Evolutionary conservation across 2,329 filamentous ascomycete species (phyloP).

Genomic region (Cladosporium cucumerinum): DNA sequence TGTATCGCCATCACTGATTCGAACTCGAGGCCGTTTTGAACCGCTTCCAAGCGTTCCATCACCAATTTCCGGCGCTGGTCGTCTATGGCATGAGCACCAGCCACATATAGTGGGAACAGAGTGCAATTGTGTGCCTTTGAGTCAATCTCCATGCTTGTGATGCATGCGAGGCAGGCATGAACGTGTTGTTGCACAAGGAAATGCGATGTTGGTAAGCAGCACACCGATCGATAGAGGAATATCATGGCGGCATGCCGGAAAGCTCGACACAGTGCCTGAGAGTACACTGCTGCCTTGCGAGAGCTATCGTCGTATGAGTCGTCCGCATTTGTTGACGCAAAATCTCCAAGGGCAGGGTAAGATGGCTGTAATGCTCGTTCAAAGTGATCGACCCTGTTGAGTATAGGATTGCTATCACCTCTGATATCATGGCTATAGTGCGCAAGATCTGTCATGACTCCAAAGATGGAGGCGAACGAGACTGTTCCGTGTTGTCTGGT

Average conservation of each 20-base stretch:
- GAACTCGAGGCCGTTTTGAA: conserved; percentile 6
- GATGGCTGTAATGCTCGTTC: conserved; percentile 4
- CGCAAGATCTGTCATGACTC: conserved; percentile 13
- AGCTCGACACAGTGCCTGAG: conserved; percentile 8
- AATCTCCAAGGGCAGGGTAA: conserved; percentile 3
- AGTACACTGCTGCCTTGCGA: conserved; percentile 11
- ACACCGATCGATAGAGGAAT: conserved; percentile 13
- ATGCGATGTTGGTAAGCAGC: conserved; percentile 1
- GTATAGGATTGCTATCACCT: background rate
- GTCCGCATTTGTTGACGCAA: background rate
- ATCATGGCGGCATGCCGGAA: conserved; percentile 13
- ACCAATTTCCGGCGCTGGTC: background rate
- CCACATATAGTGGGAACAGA: conserved; percentile 14
- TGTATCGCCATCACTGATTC: conserved; percentile 10
- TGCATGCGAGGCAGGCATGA: conserved; percentile 8
- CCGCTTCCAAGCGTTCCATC: conserved; percentile 4
- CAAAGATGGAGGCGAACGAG: conserved; percentile 9
- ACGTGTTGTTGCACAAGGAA: conserved; percentile 14
- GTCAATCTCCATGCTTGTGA: conserved; percentile 15
- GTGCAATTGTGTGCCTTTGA: conserved; percentile 13
- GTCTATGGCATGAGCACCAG: conserved; percentile 7
- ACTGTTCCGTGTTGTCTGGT: conserved; percentile 1
- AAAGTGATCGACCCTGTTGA: conserved; percentile 8
- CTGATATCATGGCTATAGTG: conserved; percentile 8
- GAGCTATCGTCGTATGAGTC: conserved; percentile 10